Conservation (phyloP, 1,284 basidiomycete genomes). For the Ceratobasidium sp. region DNA sequence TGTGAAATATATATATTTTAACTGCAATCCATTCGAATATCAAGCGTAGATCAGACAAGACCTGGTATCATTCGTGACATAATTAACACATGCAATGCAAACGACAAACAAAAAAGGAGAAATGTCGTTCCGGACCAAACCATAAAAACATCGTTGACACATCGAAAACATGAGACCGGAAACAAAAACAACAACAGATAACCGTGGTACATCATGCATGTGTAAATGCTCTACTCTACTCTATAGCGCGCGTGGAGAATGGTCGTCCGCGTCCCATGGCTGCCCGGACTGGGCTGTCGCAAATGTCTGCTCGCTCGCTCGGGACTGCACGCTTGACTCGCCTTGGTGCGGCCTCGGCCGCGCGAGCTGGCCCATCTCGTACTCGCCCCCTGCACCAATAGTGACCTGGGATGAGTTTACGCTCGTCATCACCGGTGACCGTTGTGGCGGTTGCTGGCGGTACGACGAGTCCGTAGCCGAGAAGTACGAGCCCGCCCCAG, state of each 20-base stretch:
- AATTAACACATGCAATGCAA: constrained; percentile 22
- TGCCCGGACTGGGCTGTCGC: constrained; percentile 36
- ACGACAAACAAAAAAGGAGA: constrained; percentile 5
- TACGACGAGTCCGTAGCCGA: background rate
- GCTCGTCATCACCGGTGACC: constrained; percentile 24
- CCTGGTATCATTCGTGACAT: constrained; percentile 39
- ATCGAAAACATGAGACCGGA: background rate
- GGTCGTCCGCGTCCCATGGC: constrained; percentile 38
- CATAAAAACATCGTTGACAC: constrained; percentile 2
- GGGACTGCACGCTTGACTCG: constrained; percentile 39
- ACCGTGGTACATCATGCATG: constrained; percentile 1
- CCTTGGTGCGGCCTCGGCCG: constrained; percentile 7
- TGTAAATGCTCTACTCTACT: too few relatives aligned
- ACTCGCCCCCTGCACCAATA: constrained; percentile 1
- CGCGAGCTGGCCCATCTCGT: constrained; percentile 28
- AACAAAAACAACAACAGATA: constrained; percentile 12
- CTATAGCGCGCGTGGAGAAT: constrained; percentile 28
- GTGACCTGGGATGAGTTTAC: constrained; percentile 18
- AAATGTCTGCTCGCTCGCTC: constrained; percentile 38
- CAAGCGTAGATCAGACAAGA: constrained; percentile 18
- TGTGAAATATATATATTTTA: constrained; percentile 55
- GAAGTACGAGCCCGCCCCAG: background rate
- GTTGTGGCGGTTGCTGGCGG: background rate
- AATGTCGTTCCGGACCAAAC: background rate
- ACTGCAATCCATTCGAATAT: background rate